Conservation (phyloP, 768 basidiomycete species). For the Kwoniella sp. region DNA sequence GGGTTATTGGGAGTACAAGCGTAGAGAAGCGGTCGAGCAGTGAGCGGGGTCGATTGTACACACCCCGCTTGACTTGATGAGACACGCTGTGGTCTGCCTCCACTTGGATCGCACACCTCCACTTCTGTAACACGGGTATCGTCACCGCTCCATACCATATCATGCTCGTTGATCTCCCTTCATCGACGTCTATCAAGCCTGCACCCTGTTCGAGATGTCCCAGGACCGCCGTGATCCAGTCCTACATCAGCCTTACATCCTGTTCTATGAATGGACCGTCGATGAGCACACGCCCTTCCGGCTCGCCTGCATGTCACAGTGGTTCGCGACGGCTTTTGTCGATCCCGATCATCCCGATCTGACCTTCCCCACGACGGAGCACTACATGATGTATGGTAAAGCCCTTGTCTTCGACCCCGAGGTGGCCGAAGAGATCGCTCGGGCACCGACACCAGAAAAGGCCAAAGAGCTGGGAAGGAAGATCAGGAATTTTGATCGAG, state of each 20-base stretch:
- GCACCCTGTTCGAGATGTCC: too few species aligned
- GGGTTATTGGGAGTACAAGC: constrained; percentile 43
- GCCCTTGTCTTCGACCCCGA: constrained; percentile 58
- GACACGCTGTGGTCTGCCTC: too few species aligned
- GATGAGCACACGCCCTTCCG: constrained; percentile 13
- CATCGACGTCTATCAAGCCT: too few species aligned
- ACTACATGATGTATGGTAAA: constrained; percentile 66
- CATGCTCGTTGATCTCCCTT: too few species aligned
- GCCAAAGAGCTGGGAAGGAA: constrained; percentile 60
- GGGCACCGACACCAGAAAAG: constrained; percentile 50
- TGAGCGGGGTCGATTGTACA: too few species aligned
- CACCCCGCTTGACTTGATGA: too few species aligned
- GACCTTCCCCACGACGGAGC: constrained; percentile 57
- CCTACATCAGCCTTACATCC: constrained; percentile 14
- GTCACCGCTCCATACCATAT: too few species aligned
- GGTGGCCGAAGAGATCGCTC: constrained; percentile 54
- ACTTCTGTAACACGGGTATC: too few species aligned
- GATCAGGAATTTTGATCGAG: constrained; percentile 56
- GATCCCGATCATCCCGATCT: constrained; percentile 16
- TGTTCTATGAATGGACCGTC: constrained; percentile 25
- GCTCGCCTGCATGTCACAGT: constrained; percentile 32
- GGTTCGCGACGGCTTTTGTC: constrained; percentile 23
- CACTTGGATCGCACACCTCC: too few species aligned
- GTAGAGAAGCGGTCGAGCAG: constrained; percentile 21
- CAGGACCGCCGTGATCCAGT: constrained; percentile 4